A percentile compares a stretch with the other conserved stretches of the same genome.
phyloP scores from a whole-genome alignment of 2,329 filamentous ascomycete species.

The Scedosporium minutisporum region DNA sequence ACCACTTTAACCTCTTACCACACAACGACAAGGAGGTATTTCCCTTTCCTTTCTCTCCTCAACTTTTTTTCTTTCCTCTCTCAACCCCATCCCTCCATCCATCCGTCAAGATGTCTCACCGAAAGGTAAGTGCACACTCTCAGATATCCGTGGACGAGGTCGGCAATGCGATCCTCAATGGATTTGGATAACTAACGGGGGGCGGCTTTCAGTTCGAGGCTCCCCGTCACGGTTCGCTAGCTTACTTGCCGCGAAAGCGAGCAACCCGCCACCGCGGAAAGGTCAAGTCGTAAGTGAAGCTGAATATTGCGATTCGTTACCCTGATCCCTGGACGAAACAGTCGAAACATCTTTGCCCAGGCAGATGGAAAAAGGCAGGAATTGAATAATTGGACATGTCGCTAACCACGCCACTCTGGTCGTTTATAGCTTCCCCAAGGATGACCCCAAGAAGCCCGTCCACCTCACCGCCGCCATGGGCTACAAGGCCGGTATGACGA shows the following conservation, averaged over 20 bases:
- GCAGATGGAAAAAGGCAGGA: too few relatives aligned
- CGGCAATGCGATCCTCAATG: neutral
- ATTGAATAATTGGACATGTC: neutral
- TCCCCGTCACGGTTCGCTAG: slow-evolving; percentile 90
- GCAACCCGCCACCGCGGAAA: slow-evolving; percentile 90
- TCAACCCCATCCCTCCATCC: neutral
- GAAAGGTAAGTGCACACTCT: slow-evolving; percentile 9
- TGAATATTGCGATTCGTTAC: neutral
- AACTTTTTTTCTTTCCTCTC: slow-evolving; percentile 15
- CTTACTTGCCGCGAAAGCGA: slow-evolving; percentile 82
- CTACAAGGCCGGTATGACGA: slow-evolving; percentile 99
- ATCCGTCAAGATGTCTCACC: slow-evolving; percentile 11
- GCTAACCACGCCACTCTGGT: slow-evolving; percentile 7
- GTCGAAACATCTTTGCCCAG: too few relatives aligned
- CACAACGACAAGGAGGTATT: neutral
- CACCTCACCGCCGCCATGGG: slow-evolving; percentile 97
- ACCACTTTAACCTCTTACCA: neutral
- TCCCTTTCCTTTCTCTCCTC: slow-evolving; percentile 8
- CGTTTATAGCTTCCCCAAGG: slow-evolving; percentile 83
- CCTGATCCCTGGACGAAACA: neutral
- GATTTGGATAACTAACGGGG: neutral
- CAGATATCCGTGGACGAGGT: neutral
- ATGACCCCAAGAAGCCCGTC: slow-evolving; percentile 99
- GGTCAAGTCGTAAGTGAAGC: slow-evolving; percentile 83
- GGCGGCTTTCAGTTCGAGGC: slow-evolving; percentile 51